A percentile compares a stretch with the other conserved stretches of the same genome.
phyloP scores from a whole-genome alignment of 805 yeast species.

The Kluyveromyces dobzhanskii region DNA sequence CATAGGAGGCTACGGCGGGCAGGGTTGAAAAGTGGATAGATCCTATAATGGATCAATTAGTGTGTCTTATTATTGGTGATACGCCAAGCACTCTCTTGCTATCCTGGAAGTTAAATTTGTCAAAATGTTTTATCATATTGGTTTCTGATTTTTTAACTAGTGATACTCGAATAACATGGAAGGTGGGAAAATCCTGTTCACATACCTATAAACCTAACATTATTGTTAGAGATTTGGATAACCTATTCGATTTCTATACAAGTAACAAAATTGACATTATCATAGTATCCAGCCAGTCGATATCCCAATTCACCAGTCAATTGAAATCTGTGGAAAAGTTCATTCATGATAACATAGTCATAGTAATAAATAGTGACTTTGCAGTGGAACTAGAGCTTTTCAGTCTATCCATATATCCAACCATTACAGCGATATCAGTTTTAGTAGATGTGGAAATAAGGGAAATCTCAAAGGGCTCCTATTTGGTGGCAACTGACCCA shows the following conservation, averaged over 20 bases:
- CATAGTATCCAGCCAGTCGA: conserved; percentile 22
- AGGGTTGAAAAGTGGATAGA: too few species aligned
- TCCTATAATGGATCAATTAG: background rate
- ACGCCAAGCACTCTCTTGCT: conserved; percentile 27
- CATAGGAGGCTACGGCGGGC: too few species aligned
- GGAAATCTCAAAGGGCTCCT: conserved; percentile 26
- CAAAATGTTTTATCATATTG: conserved; percentile 23
- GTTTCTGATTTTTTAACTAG: conserved; percentile 24
- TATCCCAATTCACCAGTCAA: conserved; percentile 15
- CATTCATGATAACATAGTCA: conserved; percentile 14
- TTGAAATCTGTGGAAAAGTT: conserved; percentile 14
- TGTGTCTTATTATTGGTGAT: conserved; percentile 20
- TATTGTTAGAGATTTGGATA: conserved; percentile 18
- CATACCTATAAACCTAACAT: conserved; percentile 28
- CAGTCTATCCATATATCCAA: conserved; percentile 12
- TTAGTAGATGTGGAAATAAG: conserved; percentile 26
- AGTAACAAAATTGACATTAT: conserved; percentile 16
- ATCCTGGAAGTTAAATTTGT: conserved; percentile 29
- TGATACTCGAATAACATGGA: conserved; percentile 29
- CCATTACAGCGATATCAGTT: conserved; percentile 20
- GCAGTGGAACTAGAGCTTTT: conserved; percentile 25
- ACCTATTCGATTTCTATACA: conserved; percentile 4
- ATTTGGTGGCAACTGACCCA: conserved; percentile 23
- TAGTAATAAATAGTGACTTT: conserved; percentile 24
- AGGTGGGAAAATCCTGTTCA: conserved; percentile 25